Base-by-base conservation (phyloP, 2,329 filamentous ascomycete species). In the Zelopaecilomyces penicillatus region DNA sequence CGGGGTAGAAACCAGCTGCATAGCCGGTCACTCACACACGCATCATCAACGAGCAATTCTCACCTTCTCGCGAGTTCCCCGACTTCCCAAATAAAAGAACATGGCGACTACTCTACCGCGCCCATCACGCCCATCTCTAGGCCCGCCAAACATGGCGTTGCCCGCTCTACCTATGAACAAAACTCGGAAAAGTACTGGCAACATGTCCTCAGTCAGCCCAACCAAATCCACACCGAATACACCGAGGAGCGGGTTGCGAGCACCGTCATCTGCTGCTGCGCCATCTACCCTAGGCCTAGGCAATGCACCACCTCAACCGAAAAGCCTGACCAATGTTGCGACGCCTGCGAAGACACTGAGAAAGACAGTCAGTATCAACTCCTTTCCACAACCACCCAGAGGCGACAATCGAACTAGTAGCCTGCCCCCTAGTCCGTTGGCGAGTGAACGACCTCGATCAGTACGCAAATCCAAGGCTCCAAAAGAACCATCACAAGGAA, bases 351-450 rank as follows among this genome's bases (percentile, higher is more conserved):
- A 83, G 63, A 80, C 82, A 1, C 66, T 96, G 44, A 81, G 89
- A 50, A 94, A 94, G 66, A 86, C 86, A 1, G 84, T 95, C 57
- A 96, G 90, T 72, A 95, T 96, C 58, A 91, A 90, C 60, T 83
- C 88, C 1, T 96, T 97, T 59, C 91, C 91, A 30, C 86, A 95
- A 52, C 91, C 91, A 10, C 91, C 91, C 10, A 82, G 82, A 53
- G 78, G 81, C 39, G 74, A 76, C 43, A 73, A 67, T 43, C 74
- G 76, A 52, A 67, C 71, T 39, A 69, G 69, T 55, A 88, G 75
- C 65, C 69, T 80, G 45, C 86, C 78, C 42, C 78, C 74, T 44
- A 78, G 78, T 65, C 80, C 75, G 50, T 65, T 82, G 38, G 73
- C 75, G 12, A 69, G 65, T 47, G 78, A 76, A 35, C 69, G 68